Evolutionary conservation across 495 filamentous ascomycete species (phyloP).

Genomic region (Xylaria bambusicola): DNA sequence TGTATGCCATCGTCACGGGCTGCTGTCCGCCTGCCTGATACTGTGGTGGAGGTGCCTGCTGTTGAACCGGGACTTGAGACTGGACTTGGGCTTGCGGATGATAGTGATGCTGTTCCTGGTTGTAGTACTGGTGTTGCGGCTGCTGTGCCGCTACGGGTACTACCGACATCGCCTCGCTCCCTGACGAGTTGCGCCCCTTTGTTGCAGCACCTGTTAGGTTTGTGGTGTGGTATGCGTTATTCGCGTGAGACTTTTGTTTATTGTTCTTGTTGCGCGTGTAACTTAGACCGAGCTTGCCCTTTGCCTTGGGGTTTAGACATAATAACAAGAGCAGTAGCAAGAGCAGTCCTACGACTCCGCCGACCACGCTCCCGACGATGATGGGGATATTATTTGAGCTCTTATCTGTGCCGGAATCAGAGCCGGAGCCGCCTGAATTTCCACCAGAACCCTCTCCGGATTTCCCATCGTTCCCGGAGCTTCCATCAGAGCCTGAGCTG

Average conservation of each 20-base stretch:
- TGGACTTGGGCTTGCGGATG: neutral
- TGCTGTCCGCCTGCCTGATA: neutral
- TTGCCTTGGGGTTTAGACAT: neutral
- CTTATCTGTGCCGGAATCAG: neutral
- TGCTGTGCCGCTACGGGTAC: neutral
- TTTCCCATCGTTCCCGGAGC: neutral
- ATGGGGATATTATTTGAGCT: constrained; percentile 23
- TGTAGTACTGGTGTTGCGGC: neutral
- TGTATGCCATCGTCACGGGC: constrained; percentile 8
- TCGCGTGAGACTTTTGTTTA: constrained; percentile 12
- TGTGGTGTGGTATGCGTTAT: constrained; percentile 9
- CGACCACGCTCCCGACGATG: constrained; percentile 35
- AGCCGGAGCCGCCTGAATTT: neutral
- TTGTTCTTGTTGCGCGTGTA: constrained; percentile 25
- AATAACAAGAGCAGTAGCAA: constrained; percentile 10
- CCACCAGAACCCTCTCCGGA: neutral
- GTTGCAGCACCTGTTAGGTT: neutral
- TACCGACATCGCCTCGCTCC: constrained; percentile 1
- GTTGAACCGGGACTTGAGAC: constrained; percentile 2
- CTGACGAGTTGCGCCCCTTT: constrained; percentile 9
- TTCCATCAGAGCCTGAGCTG: neutral
- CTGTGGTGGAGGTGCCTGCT: neutral
- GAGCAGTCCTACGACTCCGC: constrained; percentile 25
- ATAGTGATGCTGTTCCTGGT: neutral
- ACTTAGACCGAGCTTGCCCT: constrained; percentile 22